These are phyloP conservation scores for Thermomyces lanuginosus DNA, from an alignment of 2,329 filamentous ascomycete species.

Conservation along the genomic window DNA sequence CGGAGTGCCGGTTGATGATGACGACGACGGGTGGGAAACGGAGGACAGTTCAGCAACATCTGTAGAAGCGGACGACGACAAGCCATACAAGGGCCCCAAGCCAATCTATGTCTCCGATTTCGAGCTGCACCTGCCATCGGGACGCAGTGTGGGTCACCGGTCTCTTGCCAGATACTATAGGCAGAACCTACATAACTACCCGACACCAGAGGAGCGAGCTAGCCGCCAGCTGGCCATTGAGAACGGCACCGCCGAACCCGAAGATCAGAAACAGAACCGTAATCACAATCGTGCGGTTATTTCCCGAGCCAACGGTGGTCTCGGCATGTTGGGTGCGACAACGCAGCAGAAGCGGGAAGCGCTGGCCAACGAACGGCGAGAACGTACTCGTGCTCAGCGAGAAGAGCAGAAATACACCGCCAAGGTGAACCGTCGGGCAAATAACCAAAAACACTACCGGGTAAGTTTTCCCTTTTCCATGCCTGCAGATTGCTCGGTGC, in stretches of 20 bases:
- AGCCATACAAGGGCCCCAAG: slow-evolving; percentile 57
- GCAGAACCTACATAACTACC: slow-evolving; percentile 79
- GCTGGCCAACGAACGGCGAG: slow-evolving; percentile 49
- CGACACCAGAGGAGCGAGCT: slow-evolving; percentile 58
- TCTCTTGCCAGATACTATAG: slow-evolving; percentile 77
- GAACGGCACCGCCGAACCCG: slow-evolving; percentile 32
- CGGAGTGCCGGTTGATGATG: slow-evolving; percentile 40
- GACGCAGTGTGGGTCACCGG: slow-evolving; percentile 76
- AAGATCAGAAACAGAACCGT: slow-evolving; percentile 28
- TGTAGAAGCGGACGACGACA: slow-evolving; percentile 65
- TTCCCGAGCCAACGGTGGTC: slow-evolving; percentile 53
- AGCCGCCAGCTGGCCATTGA: slow-evolving; percentile 46
- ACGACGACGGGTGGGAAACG: slow-evolving; percentile 85
- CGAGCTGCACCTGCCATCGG: slow-evolving; percentile 82
- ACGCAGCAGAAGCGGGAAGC: slow-evolving; percentile 59
- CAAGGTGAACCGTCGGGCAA: slow-evolving; percentile 54
- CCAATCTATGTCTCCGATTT: slow-evolving; percentile 83
- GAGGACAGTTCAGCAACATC: slow-evolving; percentile 87
- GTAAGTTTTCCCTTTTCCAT: slow-evolving; percentile 24
- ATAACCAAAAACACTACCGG: slow-evolving; percentile 62
- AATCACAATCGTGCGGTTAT: slow-evolving; percentile 39
- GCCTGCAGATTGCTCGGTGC: slow-evolving; percentile 3
- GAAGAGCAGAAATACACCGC: slow-evolving; percentile 49
- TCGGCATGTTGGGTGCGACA: slow-evolving; percentile 61
- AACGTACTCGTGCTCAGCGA: slow-evolving; percentile 47